A percentile compares a stretch with the other conserved stretches of the same genome.
Conservation (phyloP, 495 filamentous ascomycete genomes). For the Aspergillus bertholletiae region DNA sequence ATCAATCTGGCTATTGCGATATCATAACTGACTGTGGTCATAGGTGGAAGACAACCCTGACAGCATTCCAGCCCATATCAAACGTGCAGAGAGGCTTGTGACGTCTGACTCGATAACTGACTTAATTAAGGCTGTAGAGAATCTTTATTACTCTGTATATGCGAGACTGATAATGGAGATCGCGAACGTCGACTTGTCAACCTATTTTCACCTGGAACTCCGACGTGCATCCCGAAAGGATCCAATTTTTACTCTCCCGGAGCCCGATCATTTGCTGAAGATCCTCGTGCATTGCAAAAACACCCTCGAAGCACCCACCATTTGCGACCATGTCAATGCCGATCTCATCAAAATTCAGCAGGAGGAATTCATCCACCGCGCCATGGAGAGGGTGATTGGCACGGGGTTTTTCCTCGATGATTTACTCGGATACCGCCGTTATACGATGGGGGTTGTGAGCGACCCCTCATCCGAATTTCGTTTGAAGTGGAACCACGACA, state of each 20-base stretch:
- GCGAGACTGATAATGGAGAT: slow-evolving; percentile 35
- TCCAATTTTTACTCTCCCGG: slow-evolving; percentile 25
- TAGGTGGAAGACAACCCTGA: slow-evolving; percentile 27
- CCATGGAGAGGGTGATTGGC: slow-evolving; percentile 6
- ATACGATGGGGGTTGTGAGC: slow-evolving; percentile 16
- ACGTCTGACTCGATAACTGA: slow-evolving; percentile 18
- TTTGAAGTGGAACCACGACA: slow-evolving; percentile 28
- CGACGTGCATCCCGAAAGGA: slow-evolving; percentile 9
- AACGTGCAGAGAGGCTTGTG: slow-evolving; percentile 24
- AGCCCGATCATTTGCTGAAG: slow-evolving; percentile 28
- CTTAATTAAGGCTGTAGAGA: slow-evolving; percentile 31
- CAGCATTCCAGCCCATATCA: slow-evolving; percentile 28
- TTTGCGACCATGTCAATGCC: slow-evolving; percentile 25
- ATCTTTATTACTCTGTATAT: slow-evolving; percentile 36
- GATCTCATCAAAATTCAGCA: slow-evolving; percentile 25
- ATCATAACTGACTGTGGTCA: not conserved
- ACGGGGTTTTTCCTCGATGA: slow-evolving; percentile 20
- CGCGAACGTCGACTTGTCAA: slow-evolving; percentile 34
- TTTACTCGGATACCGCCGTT: slow-evolving; percentile 29
- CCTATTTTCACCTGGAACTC: slow-evolving; percentile 19
- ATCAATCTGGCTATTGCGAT: not conserved
- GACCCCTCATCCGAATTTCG: slow-evolving; percentile 20
- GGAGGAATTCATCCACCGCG: slow-evolving; percentile 18
- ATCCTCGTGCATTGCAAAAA: slow-evolving; percentile 32
- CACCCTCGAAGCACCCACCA: slow-evolving; percentile 22